A percentile compares a stretch with the other conserved stretches of the same genome.
Conservation (phyloP, 768 basidiomycete species). For the Hebeloma cylindrosporum region DNA sequence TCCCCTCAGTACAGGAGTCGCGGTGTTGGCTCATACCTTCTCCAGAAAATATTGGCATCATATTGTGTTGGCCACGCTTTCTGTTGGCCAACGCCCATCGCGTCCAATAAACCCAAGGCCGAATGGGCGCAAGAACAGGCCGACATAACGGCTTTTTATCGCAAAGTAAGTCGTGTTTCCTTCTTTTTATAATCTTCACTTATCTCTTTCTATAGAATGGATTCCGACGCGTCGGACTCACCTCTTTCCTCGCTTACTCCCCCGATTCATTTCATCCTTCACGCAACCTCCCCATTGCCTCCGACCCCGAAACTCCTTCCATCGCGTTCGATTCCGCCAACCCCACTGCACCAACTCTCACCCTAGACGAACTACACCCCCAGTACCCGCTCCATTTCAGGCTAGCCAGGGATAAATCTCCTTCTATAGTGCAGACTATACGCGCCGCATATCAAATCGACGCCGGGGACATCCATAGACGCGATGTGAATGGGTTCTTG, state of each 20-base stretch:
- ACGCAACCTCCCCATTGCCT: slow-evolving; percentile 3
- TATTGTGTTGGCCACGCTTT: no score
- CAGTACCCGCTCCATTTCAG: slow-evolving; percentile 11
- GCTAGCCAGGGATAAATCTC: neutral
- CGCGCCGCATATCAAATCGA: slow-evolving; percentile 1
- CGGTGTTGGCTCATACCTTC: no score
- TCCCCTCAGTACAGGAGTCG: no score
- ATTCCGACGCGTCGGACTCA: slow-evolving; percentile 28
- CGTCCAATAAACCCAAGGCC: no score
- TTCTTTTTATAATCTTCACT: neutral
- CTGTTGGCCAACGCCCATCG: no score
- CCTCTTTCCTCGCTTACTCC: slow-evolving; percentile 24
- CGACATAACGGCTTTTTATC: slow-evolving; percentile 1
- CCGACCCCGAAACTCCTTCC: slow-evolving; percentile 4
- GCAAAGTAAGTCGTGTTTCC: slow-evolving; percentile 1
- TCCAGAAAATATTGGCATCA: no score
- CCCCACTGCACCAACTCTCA: neutral
- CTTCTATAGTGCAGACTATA: neutral
- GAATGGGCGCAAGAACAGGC: neutral
- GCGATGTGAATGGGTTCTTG: slow-evolving; percentile 5
- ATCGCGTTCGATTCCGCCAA: neutral
- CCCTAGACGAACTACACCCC: neutral
- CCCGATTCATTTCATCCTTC: slow-evolving; percentile 23
- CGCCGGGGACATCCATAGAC: slow-evolving; percentile 2
- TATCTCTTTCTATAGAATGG: slow-evolving; percentile 16